Evolutionary conservation across 495 filamentous ascomycete species (phyloP).

Genomic region (Aspergillus ellipticus): DNA sequence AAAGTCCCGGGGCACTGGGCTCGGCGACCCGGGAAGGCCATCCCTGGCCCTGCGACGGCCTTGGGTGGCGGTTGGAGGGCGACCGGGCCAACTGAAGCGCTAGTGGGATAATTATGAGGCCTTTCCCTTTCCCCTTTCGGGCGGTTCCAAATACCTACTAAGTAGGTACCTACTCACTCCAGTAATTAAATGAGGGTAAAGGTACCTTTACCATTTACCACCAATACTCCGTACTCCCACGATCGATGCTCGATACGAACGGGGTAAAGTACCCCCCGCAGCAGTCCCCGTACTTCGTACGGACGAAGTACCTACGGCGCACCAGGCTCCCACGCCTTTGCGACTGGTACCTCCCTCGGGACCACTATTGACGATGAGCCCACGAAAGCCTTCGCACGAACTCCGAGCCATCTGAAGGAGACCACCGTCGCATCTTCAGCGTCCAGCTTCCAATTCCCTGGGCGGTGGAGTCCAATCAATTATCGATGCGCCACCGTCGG

Average conservation of each 20-base stretch:
- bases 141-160: neutral
- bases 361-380: neutral
- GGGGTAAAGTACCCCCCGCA: no score
- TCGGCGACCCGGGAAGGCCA: neutral
- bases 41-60: neutral
- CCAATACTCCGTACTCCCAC: no score
- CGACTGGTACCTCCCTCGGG: no score
- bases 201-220: no score
- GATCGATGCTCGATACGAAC: no score
- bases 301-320: no score
- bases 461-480: constrained; percentile 17
- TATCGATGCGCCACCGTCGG: constrained; percentile 15
- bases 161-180: neutral
- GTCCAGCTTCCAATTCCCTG: constrained; percentile 7
- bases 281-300: no score
- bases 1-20: neutral
- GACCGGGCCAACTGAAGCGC: neutral
- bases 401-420: neutral
- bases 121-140: neutral
- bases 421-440: neutral
- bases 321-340: no score
- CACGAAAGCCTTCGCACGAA: neutral
- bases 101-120: neutral
- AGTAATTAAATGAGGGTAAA: neutral
- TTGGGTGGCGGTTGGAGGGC: neutral